These are phyloP conservation scores for Mycogone perniciosa DNA, from an alignment of 2,329 filamentous ascomycete genomes.

Conservation along the genomic window DNA sequence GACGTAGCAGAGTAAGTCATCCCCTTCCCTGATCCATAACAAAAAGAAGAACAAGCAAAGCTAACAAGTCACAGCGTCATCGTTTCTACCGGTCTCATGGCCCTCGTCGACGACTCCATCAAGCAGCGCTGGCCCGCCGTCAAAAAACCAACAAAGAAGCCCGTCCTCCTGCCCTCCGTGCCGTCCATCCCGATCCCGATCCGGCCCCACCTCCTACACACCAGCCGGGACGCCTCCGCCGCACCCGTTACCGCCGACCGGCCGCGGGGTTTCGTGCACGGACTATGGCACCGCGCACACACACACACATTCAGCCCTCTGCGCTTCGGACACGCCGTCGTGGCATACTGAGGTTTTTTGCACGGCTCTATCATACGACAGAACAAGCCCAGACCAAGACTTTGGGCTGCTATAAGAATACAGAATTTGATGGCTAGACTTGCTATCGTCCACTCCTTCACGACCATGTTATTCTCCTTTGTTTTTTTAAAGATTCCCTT, in stretches of 20 bases:
- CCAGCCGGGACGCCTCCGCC: too few species aligned
- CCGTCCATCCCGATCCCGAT: conserved; percentile 5
- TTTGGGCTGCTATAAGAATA: too few species aligned
- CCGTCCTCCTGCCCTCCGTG: neutral
- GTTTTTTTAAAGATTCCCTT: neutral
- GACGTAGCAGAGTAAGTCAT: conserved; percentile 77
- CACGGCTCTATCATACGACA: neutral
- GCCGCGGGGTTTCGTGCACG: conserved; percentile 8
- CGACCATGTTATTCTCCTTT: neutral
- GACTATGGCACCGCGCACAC: conserved; percentile 31
- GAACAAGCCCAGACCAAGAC: too few species aligned
- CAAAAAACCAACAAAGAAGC: conserved; percentile 29
- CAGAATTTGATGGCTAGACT: neutral
- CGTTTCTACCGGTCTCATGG: conserved; percentile 80
- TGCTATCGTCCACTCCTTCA: neutral
- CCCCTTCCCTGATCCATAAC: neutral
- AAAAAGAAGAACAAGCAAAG: neutral
- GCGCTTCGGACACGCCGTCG: conserved; percentile 10
- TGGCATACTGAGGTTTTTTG: conserved; percentile 10
- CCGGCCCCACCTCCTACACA: conserved; percentile 2
- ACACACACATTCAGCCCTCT: conserved; percentile 5
- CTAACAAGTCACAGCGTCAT: conserved; percentile 56
- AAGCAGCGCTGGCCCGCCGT: conserved; percentile 61
- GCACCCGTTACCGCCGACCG: neutral
- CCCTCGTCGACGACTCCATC: conserved; percentile 87